Evolutionary conservation across 2,329 filamentous ascomycete genomes (phyloP), one percentile per base, ranked within the genome.

Genomic region (Diaporthe velutina): DNA sequence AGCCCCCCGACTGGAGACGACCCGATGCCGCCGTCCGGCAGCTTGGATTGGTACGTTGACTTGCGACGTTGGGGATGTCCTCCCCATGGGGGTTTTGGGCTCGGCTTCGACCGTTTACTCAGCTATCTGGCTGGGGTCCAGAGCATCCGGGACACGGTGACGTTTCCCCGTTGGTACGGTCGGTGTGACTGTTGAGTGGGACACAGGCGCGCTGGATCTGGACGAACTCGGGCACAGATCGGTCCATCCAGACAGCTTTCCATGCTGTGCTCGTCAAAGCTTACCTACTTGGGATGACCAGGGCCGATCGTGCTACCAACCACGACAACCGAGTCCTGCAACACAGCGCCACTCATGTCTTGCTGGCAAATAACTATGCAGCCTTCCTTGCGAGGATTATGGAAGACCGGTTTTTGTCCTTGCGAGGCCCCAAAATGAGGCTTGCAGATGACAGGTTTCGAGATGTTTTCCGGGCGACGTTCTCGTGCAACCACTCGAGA

Each of bases 1-100:
- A 75, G 60, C 13, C 67, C 72, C 19, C 84, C 33, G 74, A 78
- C 50, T 78, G 54, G 40, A 58, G 66, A 70, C 30, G 68, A 66
- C 50, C 17, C 73, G 22, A 64, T 68, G 40, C 50, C 67, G 42
- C 30, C 67, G 42, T 45, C 66, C 61, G 72, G 57, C 54, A 71
- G 45, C 58, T 83, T 98, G 72, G 90, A 93, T 78, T 98, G 96
- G 96, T 98, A 98, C 82, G 87, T 95, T 33, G 95, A 98, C 82
- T 88, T 98, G 76, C 92, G 96, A 76, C 92, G 93, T 78, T 98
- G 95, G 90, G 96, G 96, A n/a, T 96, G 93, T 78, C 94, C 95
- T 73, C 95, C 95, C 48, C 96, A 98, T 80, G 96, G 96, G 55
- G 96, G 96, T 1, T 98, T 98, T 81, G 96, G 96, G 3, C 83